Base-by-base conservation (phyloP, 352 stramenopile species). In the Pythium rhizo-oryzae region DNA sequence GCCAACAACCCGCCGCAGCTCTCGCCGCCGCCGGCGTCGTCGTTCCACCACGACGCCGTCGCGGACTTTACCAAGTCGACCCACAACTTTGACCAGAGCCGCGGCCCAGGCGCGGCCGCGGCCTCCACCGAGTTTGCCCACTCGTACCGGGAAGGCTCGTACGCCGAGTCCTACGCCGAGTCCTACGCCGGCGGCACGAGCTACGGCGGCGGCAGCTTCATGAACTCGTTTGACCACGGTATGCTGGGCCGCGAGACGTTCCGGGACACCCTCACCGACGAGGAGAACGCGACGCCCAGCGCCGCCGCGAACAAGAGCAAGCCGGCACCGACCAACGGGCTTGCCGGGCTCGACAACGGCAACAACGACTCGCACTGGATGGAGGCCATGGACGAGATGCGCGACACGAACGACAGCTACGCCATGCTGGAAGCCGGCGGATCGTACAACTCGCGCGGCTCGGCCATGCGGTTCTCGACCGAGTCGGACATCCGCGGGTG, bases 341-440 rank as follows among this genome's bases (percentile, higher is more conserved):
- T 64, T 33, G 68, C 74, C 16, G 39, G 28, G 11, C 53, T 71
- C 44, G 61, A 75, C 61, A 23, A 52, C 56, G 58, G 59, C 53
- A 78, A 73, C 35, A 70, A 79, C 15, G 59, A 77, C 28, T 83
- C 74, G 25, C 83, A 93, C 77, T 93, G 85, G 85, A 70, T 83
- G 59, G 71, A 81, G 37, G 77, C 75, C 35, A 90, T 90, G 82
- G 79, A 89, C 62, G 79, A 87, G 24, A 91, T 91, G 81, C 85
- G 85, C n/a, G 85, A 84, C 70, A 93, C 85, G 0, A 86, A 85
- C 67, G 85, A 93, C 77, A 90, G 80, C 74, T 93, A 93, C 73
- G 85, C 83, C 11, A 93, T 93, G 85, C 75, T 93, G 62, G 83
- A 92, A 71, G 85, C 82, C 39, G 53, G 47, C 39, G 80, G 76